Evolutionary conservation across 306 rosid genomes (phyloP).

Genomic region (Glycyrrhiza uralensis): DNA sequence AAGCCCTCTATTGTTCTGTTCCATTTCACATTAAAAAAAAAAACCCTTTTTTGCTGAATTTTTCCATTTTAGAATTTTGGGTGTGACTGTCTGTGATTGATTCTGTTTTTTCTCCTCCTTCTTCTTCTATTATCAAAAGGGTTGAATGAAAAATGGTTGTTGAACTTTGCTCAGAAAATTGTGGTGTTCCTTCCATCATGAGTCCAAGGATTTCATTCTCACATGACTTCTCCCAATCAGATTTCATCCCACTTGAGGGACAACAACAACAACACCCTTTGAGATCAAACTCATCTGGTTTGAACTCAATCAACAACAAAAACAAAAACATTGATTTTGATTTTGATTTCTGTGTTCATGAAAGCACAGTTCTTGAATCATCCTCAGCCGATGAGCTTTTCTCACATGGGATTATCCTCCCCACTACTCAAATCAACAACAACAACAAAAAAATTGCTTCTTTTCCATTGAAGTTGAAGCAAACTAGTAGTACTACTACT

Average conservation of each 20-base stretch:
- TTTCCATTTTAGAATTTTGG: background rate
- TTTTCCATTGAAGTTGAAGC: slow-evolving; percentile 25
- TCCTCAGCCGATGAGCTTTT: slow-evolving; percentile 90
- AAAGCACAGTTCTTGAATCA: slow-evolving; percentile 57
- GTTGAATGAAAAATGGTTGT: slow-evolving; percentile 49
- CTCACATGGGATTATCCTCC: slow-evolving; percentile 68
- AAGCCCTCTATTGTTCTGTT: background rate
- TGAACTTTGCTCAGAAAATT: slow-evolving; percentile 61
- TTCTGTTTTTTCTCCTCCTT: background rate
- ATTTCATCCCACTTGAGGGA: slow-evolving; percentile 53
- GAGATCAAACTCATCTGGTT: slow-evolving; percentile 57
- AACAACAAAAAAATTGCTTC: slow-evolving; percentile 31
- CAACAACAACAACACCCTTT: slow-evolving; percentile 47
- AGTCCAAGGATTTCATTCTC: slow-evolving; percentile 89
- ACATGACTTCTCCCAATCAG: slow-evolving; percentile 65
- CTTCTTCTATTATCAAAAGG: background rate
- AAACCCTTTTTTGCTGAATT: background rate
- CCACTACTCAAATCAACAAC: slow-evolving; percentile 62
- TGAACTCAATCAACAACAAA: too few relatives aligned
- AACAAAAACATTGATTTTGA: slow-evolving; percentile 79
- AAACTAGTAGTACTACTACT: too few relatives aligned
- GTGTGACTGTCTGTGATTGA: background rate
- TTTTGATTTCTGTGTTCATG: slow-evolving; percentile 71
- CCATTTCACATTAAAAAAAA: background rate
- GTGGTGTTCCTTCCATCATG: slow-evolving; percentile 31